phyloP scores from a whole-genome alignment of 257 asterid species.

The Cinchona pubescens region DNA sequence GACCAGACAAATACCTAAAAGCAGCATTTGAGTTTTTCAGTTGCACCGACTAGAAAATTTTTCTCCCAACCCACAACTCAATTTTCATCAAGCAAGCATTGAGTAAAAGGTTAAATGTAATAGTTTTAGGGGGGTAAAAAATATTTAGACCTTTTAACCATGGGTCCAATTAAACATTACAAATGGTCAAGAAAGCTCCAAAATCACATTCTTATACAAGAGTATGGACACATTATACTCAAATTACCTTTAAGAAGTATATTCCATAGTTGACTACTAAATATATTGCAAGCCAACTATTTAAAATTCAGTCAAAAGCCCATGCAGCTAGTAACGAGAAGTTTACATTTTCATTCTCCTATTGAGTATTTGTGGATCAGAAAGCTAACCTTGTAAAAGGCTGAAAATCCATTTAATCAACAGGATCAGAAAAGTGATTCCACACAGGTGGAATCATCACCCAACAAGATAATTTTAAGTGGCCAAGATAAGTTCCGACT shows the following conservation, averaged over 20 bases:
- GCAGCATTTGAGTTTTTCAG: not conserved
- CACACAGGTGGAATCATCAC: not conserved
- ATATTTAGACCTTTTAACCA: not conserved
- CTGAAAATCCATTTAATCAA: not conserved
- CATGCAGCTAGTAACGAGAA: not conserved
- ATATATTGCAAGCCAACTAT: not conserved
- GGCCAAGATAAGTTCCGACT: not conserved
- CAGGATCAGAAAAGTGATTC: not conserved
- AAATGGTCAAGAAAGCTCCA: too few species aligned
- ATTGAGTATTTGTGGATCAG: not conserved
- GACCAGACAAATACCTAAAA: not conserved
- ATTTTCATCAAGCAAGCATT: not conserved
- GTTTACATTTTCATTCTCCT: not conserved
- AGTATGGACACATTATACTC: not conserved
- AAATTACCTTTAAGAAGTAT: not conserved
- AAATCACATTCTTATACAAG: not conserved
- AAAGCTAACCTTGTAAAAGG: not conserved
- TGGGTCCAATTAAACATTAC: not conserved
- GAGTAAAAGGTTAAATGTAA: not conserved
- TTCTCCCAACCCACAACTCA: not conserved
- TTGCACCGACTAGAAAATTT: not conserved
- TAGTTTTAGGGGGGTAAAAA: not conserved
- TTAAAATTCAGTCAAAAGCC: not conserved
- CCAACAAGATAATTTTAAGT: not conserved
- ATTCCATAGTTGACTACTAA: not conserved